Evolutionary conservation across 1,284 basidiomycete species (phyloP), one percentile per base, ranked within the genome.

Genomic region (Filobasidium uniguttulatum): DNA sequence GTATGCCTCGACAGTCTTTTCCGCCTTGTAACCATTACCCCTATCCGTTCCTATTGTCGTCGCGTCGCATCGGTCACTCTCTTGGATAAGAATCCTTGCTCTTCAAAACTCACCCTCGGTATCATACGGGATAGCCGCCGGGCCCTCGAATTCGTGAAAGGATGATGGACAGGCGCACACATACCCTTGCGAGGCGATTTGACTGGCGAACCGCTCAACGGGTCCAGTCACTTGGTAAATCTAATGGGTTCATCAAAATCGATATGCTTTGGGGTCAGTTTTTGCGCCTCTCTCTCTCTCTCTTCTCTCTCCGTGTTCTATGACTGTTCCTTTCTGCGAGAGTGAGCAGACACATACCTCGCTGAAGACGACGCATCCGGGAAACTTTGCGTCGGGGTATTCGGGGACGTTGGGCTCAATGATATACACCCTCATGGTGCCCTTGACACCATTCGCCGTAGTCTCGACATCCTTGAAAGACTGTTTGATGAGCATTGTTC

Each of bases 1-100:
- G 59, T 88, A 90, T 1, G 81, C 85, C 44, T 77, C 76, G 1
- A 91, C 69, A 35, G 78, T 77, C 72, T 91, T 91, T 68, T 89
- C 83, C 36, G 85, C 77, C 86, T 93, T 93, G 74, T 83, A 91
- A 59, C 73, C 77, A 71, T 94, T 93, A 10, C 89, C 89, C 56
- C 82, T 71, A 62, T 90, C 86, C 19, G 89, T 90, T 26, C 75
- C 75, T 74, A 38, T n/a, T n/a, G n/a, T n/a, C n/a, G n/a, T n/a
- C n/a, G n/a, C n/a, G n/a, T n/a, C n/a, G n/a, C 25, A 36, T 28
- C 14, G 20, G n/a, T 10, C 72, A 76, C 76, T 50, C 19, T 25
- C 52, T 14, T 17, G n/a, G 30, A n/a, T 19, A 12, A 26, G 17
- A 20, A 0, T 17, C 31, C 12, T 33, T 22, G 26, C 33, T 30